Evolutionary conservation across 164 flowering plant species (phyloP), one percentile per base, ranked within the genome.

Genomic region (Saururus chinensis): DNA sequence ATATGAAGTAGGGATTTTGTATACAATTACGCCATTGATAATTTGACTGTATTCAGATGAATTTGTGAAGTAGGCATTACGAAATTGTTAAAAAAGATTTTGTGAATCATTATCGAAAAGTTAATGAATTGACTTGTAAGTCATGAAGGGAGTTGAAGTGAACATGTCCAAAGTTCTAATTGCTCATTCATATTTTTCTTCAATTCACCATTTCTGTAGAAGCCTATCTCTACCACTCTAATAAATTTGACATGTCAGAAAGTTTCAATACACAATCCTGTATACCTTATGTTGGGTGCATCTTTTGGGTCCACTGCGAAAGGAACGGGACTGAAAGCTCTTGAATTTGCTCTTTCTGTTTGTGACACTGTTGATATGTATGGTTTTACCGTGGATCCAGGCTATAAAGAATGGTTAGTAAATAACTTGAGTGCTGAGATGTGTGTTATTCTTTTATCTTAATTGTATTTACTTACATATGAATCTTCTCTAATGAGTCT

Each of bases 351-450:
- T 65, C 93, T 95, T 60, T 95, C 97, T 40, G 67, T 86, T 1
- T 95, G 99, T 74, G 95, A 88, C 26, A 80, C 93, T 45, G 96
- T 95, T 17, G 97, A 95, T 74, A 91, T 95, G 91, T 91, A 87
- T 80, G 99, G 99, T 59, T 95, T 95, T 79, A 95, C 97, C 4
- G 99, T 90, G 64, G 99, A 95, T 77, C 97, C 99, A 1, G 97
- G 99, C 49, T 91, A 91, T 66, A 82, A 82, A 77, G 97, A 95
- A 83, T 95, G 99, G 99, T 95, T 63, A 69, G 20, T 19, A 0
- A 20, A 57, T 20, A 35, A 37, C n/a, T 16, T n/a, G 49, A 45
- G 14, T 12, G 49, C 17, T 45, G 17, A 45, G 17, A 45, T 45
- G 49, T 4, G 14, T 12, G 13, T 12, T 45, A 4, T 45, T 45